Conservation (phyloP, 805 yeast species). For the Teunomyces funiuensis region DNA sequence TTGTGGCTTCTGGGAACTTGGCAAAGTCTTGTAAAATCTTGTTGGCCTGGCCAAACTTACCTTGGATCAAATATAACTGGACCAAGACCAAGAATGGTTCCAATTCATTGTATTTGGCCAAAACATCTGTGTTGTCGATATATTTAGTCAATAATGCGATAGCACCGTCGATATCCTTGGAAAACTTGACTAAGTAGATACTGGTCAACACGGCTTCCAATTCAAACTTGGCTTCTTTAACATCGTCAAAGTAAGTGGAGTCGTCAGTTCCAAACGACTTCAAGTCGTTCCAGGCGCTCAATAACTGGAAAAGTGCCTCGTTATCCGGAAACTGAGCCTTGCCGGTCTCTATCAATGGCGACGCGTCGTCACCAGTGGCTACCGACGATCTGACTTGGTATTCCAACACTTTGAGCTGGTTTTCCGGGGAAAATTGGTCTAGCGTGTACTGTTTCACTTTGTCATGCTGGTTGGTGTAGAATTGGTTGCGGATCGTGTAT, state of each 20-base stretch:
- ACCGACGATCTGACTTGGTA: constrained; percentile 41
- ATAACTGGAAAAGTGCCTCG: constrained; percentile 34
- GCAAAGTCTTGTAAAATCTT: constrained; percentile 32
- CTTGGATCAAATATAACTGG: constrained; percentile 41
- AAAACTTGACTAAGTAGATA: constrained; percentile 36
- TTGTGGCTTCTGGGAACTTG: constrained; percentile 32
- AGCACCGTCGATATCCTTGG: constrained; percentile 38
- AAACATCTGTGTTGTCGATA: constrained; percentile 19
- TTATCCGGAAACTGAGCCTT: constrained; percentile 33
- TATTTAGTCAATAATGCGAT: constrained; percentile 30
- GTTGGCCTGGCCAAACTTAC: constrained; percentile 33
- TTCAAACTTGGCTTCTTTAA: constrained; percentile 33
- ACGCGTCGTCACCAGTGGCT: constrained; percentile 39
- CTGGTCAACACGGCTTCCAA: constrained; percentile 43
- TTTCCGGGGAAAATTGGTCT: constrained; percentile 38
- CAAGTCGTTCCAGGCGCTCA: constrained; percentile 45
- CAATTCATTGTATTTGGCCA: constrained; percentile 30
- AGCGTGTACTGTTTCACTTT: constrained; percentile 40
- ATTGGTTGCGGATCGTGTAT: constrained; percentile 56
- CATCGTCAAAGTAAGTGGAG: constrained; percentile 42
- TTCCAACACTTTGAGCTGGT: constrained; percentile 39
- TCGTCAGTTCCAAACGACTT: constrained; percentile 44
- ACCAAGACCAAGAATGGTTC: constrained; percentile 42
- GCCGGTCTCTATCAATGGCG: constrained; percentile 36
- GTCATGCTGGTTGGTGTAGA: constrained; percentile 57